phyloP scores from a whole-genome alignment of 495 filamentous ascomycete genomes.

The Collariella sp. region DNA sequence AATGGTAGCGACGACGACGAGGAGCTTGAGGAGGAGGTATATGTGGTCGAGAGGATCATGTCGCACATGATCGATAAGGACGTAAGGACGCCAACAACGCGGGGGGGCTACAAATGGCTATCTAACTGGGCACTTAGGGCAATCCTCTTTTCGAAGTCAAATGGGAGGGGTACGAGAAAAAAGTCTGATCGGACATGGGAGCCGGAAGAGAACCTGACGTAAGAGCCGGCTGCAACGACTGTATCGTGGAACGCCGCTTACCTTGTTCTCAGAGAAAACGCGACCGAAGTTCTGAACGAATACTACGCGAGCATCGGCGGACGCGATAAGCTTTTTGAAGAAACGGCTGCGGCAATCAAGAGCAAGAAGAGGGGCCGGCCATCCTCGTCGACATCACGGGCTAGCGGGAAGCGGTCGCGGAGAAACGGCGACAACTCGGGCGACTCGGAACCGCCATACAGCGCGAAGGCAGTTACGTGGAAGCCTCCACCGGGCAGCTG shows the following conservation, averaged over 20 bases:
- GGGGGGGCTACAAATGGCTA: background rate
- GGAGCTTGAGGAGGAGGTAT: conserved; percentile 34
- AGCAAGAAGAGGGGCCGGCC: conserved; percentile 40
- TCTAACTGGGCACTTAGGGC: conserved; percentile 21
- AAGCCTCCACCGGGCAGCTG: conserved; percentile 49
- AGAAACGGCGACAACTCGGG: conserved; percentile 31
- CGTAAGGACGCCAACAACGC: background rate
- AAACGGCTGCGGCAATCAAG: conserved; percentile 31
- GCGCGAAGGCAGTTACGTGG: conserved; percentile 31
- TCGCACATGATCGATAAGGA: conserved; percentile 42
- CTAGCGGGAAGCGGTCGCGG: conserved; percentile 29
- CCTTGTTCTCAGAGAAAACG: conserved; percentile 30
- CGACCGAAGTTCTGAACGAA: conserved; percentile 35
- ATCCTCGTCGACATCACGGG: conserved; percentile 22
- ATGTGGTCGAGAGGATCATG: conserved; percentile 50
- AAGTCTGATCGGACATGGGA: conserved; percentile 54
- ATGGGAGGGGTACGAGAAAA: conserved; percentile 55
- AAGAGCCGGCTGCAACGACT: conserved; percentile 6
- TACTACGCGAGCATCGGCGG: conserved; percentile 43
- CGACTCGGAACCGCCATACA: conserved; percentile 30
- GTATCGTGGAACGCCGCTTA: background rate
- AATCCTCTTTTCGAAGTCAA: conserved; percentile 46
- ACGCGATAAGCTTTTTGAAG: conserved; percentile 43
- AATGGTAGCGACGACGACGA: conserved; percentile 17
- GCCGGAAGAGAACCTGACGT: conserved; percentile 50